phyloP scores from a whole-genome alignment of 306 rosid species.

The barrel medic (Medicago truncatula) region DNA sequence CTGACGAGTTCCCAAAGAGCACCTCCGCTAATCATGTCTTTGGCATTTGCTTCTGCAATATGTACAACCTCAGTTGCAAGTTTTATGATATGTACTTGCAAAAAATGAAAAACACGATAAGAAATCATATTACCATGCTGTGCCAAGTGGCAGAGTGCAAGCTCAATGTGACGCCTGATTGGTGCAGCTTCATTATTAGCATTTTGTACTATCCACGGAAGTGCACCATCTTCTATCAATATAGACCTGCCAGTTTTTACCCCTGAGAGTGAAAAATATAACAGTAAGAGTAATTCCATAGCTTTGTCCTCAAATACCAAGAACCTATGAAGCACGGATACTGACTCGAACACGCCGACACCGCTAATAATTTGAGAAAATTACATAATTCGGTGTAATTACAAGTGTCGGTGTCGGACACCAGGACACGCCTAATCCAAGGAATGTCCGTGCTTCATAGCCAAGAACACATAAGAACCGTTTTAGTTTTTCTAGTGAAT shows the following conservation, averaged over 20 bases:
- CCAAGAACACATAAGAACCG: too few relatives aligned
- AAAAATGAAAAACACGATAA: slow-evolving; percentile 23
- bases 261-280: slow-evolving; percentile 55
- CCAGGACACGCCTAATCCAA: too few relatives aligned
- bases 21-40: slow-evolving; percentile 94
- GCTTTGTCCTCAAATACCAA: neutral
- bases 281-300: slow-evolving; percentile 7
- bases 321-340: too few relatives aligned
- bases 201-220: slow-evolving; percentile 97
- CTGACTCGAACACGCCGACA: too few relatives aligned
- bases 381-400: too few relatives aligned
- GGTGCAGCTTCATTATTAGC: slow-evolving; percentile 92
- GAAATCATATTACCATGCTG: slow-evolving; percentile 74
- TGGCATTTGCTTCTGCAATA: slow-evolving; percentile 87
- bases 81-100: slow-evolving; percentile 6
- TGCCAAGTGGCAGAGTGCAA: slow-evolving; percentile 97
- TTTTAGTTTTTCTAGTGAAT: neutral
- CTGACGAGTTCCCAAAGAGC: slow-evolving; percentile 99
- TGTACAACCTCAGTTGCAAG: neutral
- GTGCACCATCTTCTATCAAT: slow-evolving; percentile 93
- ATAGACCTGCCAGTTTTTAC: slow-evolving; percentile 72
- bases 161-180: slow-evolving; percentile 97
- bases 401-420: too few relatives aligned
- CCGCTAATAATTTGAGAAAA: too few relatives aligned
- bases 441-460: too few relatives aligned